Evolutionary conservation across 495 filamentous ascomycete genomes (phyloP), one percentile per base, ranked within the genome.

Genomic region (Neurospora sp.): DNA sequence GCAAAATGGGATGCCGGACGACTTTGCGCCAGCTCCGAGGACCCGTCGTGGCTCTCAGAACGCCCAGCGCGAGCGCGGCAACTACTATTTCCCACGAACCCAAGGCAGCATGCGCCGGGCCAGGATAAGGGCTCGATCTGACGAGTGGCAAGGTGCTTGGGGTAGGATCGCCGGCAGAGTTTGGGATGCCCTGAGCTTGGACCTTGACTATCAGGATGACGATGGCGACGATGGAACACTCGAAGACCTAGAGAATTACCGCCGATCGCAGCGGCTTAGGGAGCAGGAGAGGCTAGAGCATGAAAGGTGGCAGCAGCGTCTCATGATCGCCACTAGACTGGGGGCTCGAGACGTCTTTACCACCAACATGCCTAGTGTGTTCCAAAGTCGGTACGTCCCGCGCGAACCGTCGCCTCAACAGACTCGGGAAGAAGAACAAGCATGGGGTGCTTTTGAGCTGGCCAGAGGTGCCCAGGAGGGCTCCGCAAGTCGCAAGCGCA

Each of bases 401-500:
- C 74, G 38, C 20, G 75, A 77, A 5, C 75, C 75, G 79, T 88
- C 87, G 1, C 86, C 88, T 41, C 87, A 87, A 12, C 91, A 94
- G 81, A 90, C 91, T 0, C 83, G 89, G 12, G 93, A 97, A 72
- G 94, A 96, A 78, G 86, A 90, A 74, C 86, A 88, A 39, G 94
- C 94, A 12, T 98, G 94, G 94, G 93, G 94, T 70, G 93, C 90
- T 27, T 90, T 97, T 71, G 94, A 98, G 75, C 92, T 89, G 74
- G 93, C 93, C 42, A 88, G 91, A 76, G 53, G 53, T 35, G 90
- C 94, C 40, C 86, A 90, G 27, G 88, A 91, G 70, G 84, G 82
- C 65, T 72, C 69, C 12, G 44, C 71, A 9, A 75, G 74, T 53
- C 78, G 92, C 65, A 97, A 97, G 81, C 87, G 94, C 59, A 95